A percentile compares a stretch with the other conserved stretches of the same genome.
These are phyloP conservation scores for Basidiobolus meristosporus DNA, from an alignment of 371 early-diverging fungal genomes.

Conservation along the genomic window DNA sequence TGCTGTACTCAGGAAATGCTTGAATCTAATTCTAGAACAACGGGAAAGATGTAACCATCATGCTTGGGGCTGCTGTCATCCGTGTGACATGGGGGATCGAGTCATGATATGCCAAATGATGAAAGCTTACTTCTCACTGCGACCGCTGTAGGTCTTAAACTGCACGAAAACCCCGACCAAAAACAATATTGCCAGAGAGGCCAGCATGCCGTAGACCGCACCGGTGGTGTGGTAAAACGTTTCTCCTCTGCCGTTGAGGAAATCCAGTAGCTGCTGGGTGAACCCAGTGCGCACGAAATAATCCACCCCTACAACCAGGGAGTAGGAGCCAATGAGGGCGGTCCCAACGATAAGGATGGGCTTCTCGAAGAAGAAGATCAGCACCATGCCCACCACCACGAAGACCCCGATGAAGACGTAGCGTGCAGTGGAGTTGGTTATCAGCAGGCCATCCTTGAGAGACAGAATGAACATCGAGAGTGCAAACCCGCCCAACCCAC, in stretches of 20 bases:
- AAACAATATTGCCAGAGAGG: not conserved
- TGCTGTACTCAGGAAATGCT: too few relatives aligned
- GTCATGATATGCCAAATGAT: too few relatives aligned
- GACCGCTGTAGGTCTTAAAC: not conserved
- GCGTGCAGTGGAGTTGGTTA: constrained; percentile 12
- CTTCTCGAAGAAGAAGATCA: constrained; percentile 27
- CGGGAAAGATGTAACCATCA: too few relatives aligned
- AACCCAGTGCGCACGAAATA: constrained; percentile 29
- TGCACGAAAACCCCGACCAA: not conserved
- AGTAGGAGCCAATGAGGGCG: constrained; percentile 27
- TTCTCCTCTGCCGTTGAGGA: constrained; percentile 1
- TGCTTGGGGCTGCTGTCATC: too few relatives aligned
- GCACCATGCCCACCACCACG: constrained; percentile 19
- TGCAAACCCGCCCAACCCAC: constrained; percentile 29
- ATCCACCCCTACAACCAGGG: constrained; percentile 28
- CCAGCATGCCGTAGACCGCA: not conserved
- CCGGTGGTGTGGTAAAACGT: not conserved
- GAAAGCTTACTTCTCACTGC: too few relatives aligned
- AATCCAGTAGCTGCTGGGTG: constrained; percentile 7
- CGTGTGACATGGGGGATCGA: too few relatives aligned
- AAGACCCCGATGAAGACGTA: constrained; percentile 24
- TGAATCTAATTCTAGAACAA: too few relatives aligned
- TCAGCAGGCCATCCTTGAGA: constrained; percentile 13
- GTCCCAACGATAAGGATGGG: constrained; percentile 23
- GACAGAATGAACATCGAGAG: constrained; percentile 31